Evolutionary conservation across 2,329 filamentous ascomycete species (phyloP).

Genomic region (Fusarium longipes): DNA sequence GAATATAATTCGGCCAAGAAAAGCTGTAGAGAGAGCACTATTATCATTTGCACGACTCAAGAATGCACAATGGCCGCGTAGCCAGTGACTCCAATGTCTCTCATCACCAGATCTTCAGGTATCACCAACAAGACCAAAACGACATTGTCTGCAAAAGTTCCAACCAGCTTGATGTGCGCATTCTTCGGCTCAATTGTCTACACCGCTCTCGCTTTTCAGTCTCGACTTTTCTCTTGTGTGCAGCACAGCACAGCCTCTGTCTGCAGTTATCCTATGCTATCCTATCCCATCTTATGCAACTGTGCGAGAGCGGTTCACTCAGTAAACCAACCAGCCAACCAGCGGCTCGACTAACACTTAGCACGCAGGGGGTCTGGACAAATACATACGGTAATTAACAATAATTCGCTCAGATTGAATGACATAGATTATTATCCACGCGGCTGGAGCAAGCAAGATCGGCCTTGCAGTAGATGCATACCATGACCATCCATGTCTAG

Average conservation of each 20-base stretch:
- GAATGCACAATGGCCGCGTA: not conserved
- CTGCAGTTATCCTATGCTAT: slow-evolving; percentile 12
- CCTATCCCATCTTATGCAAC: slow-evolving; percentile 3
- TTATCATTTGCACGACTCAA: not conserved
- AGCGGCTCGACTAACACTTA: slow-evolving; percentile 4
- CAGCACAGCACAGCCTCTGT: slow-evolving; percentile 17
- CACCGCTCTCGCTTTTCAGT: slow-evolving; percentile 19
- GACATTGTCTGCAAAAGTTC: slow-evolving; percentile 23
- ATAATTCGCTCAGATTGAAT: slow-evolving; percentile 17
- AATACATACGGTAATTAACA: slow-evolving; percentile 2
- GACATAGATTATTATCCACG: slow-evolving; percentile 20
- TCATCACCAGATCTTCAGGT: slow-evolving; percentile 25
- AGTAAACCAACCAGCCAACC: slow-evolving; percentile 19
- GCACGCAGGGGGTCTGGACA: slow-evolving; percentile 17
- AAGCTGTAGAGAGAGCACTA: not conserved
- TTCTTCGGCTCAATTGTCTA: slow-evolving; percentile 9
- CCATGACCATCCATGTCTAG: not conserved
- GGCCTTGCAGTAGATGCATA: slow-evolving; percentile 31
- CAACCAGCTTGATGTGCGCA: slow-evolving; percentile 3
- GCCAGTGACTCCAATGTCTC: slow-evolving; percentile 6
- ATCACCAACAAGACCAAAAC: slow-evolving; percentile 18
- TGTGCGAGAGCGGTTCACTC: slow-evolving; percentile 15
- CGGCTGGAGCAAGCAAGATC: slow-evolving; percentile 31
- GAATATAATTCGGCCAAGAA: not conserved
- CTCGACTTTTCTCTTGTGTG: slow-evolving; percentile 1